Conservation (phyloP, 768 basidiomycete genomes). For the Mrakia gelida region DNA sequence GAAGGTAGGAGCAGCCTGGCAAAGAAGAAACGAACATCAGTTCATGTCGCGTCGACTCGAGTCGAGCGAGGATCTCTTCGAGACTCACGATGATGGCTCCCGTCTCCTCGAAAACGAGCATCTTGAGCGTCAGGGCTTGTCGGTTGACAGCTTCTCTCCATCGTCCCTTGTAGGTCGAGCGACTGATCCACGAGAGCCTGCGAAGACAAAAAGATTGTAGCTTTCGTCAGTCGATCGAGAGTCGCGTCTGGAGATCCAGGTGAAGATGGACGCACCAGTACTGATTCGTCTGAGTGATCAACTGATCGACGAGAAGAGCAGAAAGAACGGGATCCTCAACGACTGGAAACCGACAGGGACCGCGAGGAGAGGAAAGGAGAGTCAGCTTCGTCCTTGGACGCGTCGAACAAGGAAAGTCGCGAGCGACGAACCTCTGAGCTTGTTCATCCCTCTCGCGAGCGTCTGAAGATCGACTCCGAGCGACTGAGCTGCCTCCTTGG, state of each 20-base stretch:
- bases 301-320: background rate
- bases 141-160: conserved; percentile 95
- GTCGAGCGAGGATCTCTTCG: too few species aligned
- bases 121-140: conserved; percentile 87
- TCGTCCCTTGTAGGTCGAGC: conserved; percentile 80
- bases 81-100: conserved; percentile 66
- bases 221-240: background rate
- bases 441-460: conserved; percentile 51
- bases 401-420: background rate
- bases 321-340: conserved; percentile 2
- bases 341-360: background rate
- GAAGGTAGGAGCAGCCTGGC: conserved; percentile 80
- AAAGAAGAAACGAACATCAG: background rate
- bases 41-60: too few species aligned
- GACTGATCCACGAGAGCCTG: conserved; percentile 70
- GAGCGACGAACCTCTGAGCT: conserved; percentile 44
- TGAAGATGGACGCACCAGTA: conserved; percentile 4
- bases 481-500: conserved; percentile 47
- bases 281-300: conserved; percentile 24
- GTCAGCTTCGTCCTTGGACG: background rate
- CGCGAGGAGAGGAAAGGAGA: background rate
- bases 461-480: conserved; percentile 53
- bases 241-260: conserved; percentile 64
- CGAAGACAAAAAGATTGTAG: conserved; percentile 61
- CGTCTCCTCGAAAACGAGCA: conserved; percentile 67